Conservation (phyloP, 345 rosid species). For the Gossypium thurberi region DNA sequence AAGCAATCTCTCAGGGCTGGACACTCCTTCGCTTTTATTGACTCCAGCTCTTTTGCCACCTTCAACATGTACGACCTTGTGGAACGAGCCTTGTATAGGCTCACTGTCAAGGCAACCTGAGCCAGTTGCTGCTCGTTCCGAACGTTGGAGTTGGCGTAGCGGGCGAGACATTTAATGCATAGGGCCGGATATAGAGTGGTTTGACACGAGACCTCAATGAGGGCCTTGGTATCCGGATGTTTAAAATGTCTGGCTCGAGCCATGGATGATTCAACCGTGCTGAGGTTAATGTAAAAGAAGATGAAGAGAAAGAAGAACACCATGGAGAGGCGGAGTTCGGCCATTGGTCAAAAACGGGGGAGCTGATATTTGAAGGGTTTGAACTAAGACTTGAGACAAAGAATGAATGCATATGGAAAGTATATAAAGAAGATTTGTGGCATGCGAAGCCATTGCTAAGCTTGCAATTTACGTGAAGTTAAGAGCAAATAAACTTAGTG, state of each 20-base stretch:
- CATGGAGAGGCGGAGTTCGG: slow-evolving; percentile 6
- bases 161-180: slow-evolving; percentile 47
- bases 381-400: background rate
- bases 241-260: background rate
- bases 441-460: background rate
- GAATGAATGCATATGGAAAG: background rate
- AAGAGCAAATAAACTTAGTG: background rate
- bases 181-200: slow-evolving; percentile 48
- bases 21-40: slow-evolving; percentile 33
- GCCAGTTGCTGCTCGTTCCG: slow-evolving; percentile 54
- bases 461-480: slow-evolving; percentile 21
- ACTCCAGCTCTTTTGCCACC: slow-evolving; percentile 34
- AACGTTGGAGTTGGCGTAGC: slow-evolving; percentile 29
- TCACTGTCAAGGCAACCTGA: slow-evolving; percentile 49
- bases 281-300: slow-evolving; percentile 2
- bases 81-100: slow-evolving; percentile 47
- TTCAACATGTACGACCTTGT: slow-evolving; percentile 49
- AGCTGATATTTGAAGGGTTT: background rate
- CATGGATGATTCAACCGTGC: slow-evolving; percentile 16
- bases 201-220: slow-evolving; percentile 46
- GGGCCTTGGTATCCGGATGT: slow-evolving; percentile 17
- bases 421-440: slow-evolving; percentile 16
- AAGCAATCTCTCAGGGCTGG: slow-evolving; percentile 53
- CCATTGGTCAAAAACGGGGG: slow-evolving; percentile 16
- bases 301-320: background rate